These are phyloP conservation scores for Verbascum thapsus DNA, from an alignment of 257 asterid species.

Conservation along the genomic window DNA sequence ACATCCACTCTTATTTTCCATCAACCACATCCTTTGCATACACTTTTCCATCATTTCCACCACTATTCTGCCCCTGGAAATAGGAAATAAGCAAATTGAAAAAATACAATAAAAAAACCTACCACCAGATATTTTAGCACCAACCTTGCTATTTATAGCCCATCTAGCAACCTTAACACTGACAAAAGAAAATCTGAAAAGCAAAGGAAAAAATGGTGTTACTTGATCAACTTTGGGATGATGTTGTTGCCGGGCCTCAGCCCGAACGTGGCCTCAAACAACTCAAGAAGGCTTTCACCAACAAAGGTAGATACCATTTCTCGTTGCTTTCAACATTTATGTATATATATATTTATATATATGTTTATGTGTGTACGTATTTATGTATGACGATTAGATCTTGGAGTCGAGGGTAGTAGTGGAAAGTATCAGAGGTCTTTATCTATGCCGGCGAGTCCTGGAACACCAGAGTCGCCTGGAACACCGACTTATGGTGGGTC, in stretches of 20 bases:
- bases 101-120: background rate
- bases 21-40: constrained; percentile 20
- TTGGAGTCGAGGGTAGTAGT: constrained; percentile 45
- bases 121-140: constrained; percentile 39
- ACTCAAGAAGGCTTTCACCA: constrained; percentile 56
- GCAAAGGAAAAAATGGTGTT: constrained; percentile 54
- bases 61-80: too few species aligned
- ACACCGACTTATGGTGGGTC: constrained; percentile 61
- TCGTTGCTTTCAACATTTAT: too few species aligned
- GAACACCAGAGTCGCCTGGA: constrained; percentile 57
- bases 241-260: constrained; percentile 84
- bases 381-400: constrained; percentile 35
- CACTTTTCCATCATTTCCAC: background rate
- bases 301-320: too few species aligned
- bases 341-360: background rate
- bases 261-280: constrained; percentile 86
- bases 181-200: background rate
- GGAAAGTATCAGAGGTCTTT: constrained; percentile 53
- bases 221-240: constrained; percentile 91
- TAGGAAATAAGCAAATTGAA: constrained; percentile 23
- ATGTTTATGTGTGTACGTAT: constrained; percentile 3
- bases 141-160: constrained; percentile 33
- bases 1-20: constrained; percentile 26
- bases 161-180: background rate
- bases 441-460: constrained; percentile 62